Base-by-base conservation (phyloP, 441 rosid species). In the Biscutella laevigata region DNA sequence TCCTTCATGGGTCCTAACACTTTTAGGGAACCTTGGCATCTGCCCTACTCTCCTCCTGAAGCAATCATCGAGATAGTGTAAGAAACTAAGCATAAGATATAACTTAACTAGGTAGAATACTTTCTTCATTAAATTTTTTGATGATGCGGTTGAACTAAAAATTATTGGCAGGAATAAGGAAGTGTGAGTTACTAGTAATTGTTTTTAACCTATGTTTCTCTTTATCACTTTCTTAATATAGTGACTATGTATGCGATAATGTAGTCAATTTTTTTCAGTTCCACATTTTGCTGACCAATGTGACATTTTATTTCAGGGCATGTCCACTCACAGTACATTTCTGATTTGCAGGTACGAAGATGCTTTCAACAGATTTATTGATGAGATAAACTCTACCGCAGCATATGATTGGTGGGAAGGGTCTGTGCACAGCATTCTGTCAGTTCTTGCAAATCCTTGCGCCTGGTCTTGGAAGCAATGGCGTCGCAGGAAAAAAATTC, bases 381-480 rank as follows among this genome's bases (percentile, higher is more conserved):
- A 88, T 64, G 97, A 86, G 69, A 83, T 88, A 24, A 92, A 92
- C 71, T 86, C 98, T 39, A 91, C 85, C 56, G 94, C 95, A 64
- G 88, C 96, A 50, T 92, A 86, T 77, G 92, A 92, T 63, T 88
- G 98, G 95, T 92, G 96, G 96, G 98, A 92, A 76, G 96, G 98
- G 58, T 88, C 96, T 29, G 81, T 88, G 29, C 95, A 88, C 64
- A 83, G 91, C 69, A 92, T 92, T 63, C 82, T 92, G 21, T 77
- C 92, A 53, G 72, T 88, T 67, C 86, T 92, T 61, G 96, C 95
- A 62, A 80, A 85, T 71, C 98, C 96, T 63, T 86, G 89, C 57
- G 92, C 96, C 59, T 92, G 95, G 94, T 92, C 96, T 10, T 88
- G 98, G 98, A 88, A 88, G 65, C 96, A 88, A 53, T 92, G 98